Conservation (phyloP, 1,139 yeast species). For the Debaryomyces coudertii region DNA sequence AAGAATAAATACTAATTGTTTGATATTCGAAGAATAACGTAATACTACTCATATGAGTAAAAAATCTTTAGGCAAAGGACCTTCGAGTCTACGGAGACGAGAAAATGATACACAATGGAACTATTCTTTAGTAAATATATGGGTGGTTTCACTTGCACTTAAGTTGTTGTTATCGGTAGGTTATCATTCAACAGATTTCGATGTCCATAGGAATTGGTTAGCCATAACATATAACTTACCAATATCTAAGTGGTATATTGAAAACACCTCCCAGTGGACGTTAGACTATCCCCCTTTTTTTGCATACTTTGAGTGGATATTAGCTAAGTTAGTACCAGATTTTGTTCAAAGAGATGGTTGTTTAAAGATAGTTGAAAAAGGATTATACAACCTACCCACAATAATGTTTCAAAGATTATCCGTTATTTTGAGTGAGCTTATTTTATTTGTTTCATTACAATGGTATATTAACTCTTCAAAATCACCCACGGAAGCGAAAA, state of each 20-base stretch:
- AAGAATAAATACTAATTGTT: not conserved
- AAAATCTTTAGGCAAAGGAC: not conserved
- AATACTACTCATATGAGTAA: slow-evolving; percentile 1
- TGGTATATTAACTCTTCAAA: slow-evolving; percentile 63
- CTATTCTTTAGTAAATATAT: slow-evolving; percentile 40
- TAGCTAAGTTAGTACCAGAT: slow-evolving; percentile 72
- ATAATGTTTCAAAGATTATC: slow-evolving; percentile 79
- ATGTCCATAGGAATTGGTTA: slow-evolving; percentile 96
- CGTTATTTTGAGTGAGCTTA: slow-evolving; percentile 76
- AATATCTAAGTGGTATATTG: slow-evolving; percentile 77
- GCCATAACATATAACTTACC: slow-evolving; percentile 88
- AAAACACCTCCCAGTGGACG: slow-evolving; percentile 90
- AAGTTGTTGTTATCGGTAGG: slow-evolving; percentile 42
- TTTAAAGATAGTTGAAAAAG: slow-evolving; percentile 66
- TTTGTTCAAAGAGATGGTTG: slow-evolving; percentile 75
- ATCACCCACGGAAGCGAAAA: slow-evolving; percentile 36
- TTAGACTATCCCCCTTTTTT: slow-evolving; percentile 97
- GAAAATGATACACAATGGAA: not conserved
- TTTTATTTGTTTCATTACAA: slow-evolving; percentile 71
- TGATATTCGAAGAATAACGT: not conserved
- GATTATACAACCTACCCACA: slow-evolving; percentile 76
- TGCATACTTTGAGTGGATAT: slow-evolving; percentile 87
- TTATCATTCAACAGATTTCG: slow-evolving; percentile 90
- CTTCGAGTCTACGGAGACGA: not conserved
- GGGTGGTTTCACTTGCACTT: slow-evolving; percentile 43